Conservation (phyloP, 768 basidiomycete species). For the Tricholoma saponaceum region DNA sequence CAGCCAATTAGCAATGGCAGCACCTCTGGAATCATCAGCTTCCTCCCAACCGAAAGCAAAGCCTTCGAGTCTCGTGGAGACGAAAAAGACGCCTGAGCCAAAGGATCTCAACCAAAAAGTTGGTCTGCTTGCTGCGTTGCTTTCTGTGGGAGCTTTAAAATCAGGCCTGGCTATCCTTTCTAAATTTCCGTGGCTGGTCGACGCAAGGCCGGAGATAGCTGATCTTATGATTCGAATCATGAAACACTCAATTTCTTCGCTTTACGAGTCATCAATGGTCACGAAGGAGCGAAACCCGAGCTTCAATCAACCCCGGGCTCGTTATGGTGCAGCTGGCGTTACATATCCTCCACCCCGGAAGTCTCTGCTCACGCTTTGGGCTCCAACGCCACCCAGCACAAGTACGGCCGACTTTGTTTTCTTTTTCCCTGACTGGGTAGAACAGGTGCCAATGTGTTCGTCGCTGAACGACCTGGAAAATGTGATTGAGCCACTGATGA, state of each 20-base stretch:
- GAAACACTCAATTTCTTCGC: conserved; percentile 59
- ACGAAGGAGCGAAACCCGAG: conserved; percentile 58
- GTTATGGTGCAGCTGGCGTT: conserved; percentile 58
- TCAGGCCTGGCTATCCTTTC: conserved; percentile 76
- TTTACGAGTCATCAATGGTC: conserved; percentile 55
- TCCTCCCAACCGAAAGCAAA: conserved; percentile 35
- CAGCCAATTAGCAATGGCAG: conserved; percentile 82
- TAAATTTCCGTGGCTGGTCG: conserved; percentile 81
- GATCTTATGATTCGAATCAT: conserved; percentile 81
- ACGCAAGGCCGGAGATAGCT: conserved; percentile 77
- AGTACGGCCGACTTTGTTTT: conserved; percentile 75
- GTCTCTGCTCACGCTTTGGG: conserved; percentile 64
- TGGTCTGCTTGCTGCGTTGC: conserved; percentile 71
- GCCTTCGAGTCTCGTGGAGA: conserved; percentile 31
- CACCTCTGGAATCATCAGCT: conserved; percentile 62
- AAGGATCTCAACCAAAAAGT: conserved; percentile 72
- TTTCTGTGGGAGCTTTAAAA: conserved; percentile 80
- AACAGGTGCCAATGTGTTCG: conserved; percentile 62
- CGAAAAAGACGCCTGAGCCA: conserved; percentile 29
- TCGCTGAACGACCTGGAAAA: conserved; percentile 65
- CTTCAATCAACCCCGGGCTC: conserved; percentile 59
- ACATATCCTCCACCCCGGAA: conserved; percentile 53
- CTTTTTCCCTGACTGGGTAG: conserved; percentile 86
- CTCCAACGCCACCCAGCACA: conserved; percentile 80
- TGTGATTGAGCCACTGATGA: conserved; percentile 76